These are phyloP conservation scores for Rhynchosporium agropyri DNA, from an alignment of 2,329 filamentous ascomycete species.

Conservation along the genomic window DNA sequence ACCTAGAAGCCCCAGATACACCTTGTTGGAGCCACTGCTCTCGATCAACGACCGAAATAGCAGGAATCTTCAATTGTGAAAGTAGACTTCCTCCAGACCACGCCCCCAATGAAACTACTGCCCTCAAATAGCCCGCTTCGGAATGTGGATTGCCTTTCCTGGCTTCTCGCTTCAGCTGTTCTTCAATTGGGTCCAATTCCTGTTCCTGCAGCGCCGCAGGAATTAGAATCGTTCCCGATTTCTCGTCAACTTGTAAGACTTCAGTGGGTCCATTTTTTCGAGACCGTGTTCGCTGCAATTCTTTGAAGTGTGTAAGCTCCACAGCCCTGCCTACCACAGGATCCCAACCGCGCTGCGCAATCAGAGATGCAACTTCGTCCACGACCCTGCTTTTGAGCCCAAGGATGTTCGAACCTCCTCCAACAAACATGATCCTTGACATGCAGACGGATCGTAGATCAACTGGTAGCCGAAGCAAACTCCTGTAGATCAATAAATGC, in stretches of 20 bases:
- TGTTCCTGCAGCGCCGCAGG: conserved; percentile 44
- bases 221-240: conserved; percentile 8
- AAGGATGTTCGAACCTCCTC: conserved; percentile 76
- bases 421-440: conserved; percentile 84
- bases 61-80: conserved; percentile 67
- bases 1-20: conserved; percentile 59
- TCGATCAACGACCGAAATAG: conserved; percentile 70
- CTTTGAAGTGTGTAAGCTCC: conserved; percentile 51
- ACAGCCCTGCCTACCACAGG: conserved; percentile 71
- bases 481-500: conserved; percentile 74
- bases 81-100: conserved; percentile 76
- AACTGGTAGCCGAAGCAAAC: conserved; percentile 73
- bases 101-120: conserved; percentile 68
- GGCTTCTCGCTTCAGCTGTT: conserved; percentile 54
- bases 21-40: conserved; percentile 74
- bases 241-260: conserved; percentile 23
- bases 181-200: conserved; percentile 60
- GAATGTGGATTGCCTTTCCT: conserved; percentile 46
- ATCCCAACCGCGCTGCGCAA: conserved; percentile 75
- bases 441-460: conserved; percentile 86
- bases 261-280: conserved; percentile 30
- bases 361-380: conserved; percentile 69
- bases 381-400: conserved; percentile 79
- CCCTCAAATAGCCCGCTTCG: conserved; percentile 63
- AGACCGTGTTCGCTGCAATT: conserved; percentile 36